Conservation (phyloP, 352 stramenopile genomes). For the Peronosclerospora sorghi region DNA sequence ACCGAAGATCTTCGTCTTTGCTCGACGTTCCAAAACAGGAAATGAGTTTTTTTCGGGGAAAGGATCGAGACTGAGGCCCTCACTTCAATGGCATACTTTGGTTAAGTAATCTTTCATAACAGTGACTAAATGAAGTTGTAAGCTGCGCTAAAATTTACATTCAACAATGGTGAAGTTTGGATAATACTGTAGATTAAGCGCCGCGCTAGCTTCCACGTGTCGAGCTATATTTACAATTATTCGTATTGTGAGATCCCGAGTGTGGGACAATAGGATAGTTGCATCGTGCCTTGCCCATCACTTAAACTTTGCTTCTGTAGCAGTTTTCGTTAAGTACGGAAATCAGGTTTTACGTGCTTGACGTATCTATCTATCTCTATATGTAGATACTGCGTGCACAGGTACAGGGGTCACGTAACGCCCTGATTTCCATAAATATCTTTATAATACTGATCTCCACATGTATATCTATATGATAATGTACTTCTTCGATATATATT, state of each 20-base stretch:
- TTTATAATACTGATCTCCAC: too few relatives aligned
- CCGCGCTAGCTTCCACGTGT: slow-evolving; percentile 11
- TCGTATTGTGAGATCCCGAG: background rate
- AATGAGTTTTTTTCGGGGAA: slow-evolving; percentile 9
- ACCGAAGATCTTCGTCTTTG: slow-evolving; percentile 35
- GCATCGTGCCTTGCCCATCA: slow-evolving; percentile 1
- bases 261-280: background rate
- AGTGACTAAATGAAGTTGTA: too few relatives aligned
- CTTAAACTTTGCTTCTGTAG: slow-evolving; percentile 6
- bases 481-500: too few relatives aligned
- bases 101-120: background rate
- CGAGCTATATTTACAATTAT: background rate
- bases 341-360: too few relatives aligned
- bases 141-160: too few relatives aligned
- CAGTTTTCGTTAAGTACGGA: slow-evolving; percentile 6
- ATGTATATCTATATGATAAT: too few relatives aligned
- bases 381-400: too few relatives aligned
- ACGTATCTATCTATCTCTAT: too few relatives aligned
- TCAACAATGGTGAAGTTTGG: background rate
- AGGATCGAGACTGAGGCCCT: slow-evolving; percentile 9
- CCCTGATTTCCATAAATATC: too few relatives aligned
- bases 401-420: too few relatives aligned
- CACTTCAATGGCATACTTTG: slow-evolving; percentile 8
- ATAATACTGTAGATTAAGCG: background rate
- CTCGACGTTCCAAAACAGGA: slow-evolving; percentile 22